Base-by-base conservation (phyloP, 192 early-diverging fungal species). In the Lunasporangiospora selenospora region DNA sequence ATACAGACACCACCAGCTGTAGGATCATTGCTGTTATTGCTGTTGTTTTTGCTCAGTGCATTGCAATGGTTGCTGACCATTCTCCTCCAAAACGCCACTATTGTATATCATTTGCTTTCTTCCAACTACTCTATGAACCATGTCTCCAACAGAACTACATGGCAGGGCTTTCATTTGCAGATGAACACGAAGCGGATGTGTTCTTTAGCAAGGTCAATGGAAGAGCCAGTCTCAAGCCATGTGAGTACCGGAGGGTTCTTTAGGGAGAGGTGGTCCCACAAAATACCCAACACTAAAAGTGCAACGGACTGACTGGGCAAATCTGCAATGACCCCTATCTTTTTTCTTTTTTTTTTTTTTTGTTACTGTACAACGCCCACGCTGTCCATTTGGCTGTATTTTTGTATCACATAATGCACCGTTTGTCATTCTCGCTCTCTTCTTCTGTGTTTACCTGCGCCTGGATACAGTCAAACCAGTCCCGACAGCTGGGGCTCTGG, bases 141-240 rank as follows among this genome's bases (percentile, higher is more conserved):
- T 24, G n/a, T 27, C 24, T 34, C 27, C 2, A 6, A 34, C 53
- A 85, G 79, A 78, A 84, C 47, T 80, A 86, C 42, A 54, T 86
- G 13, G 86, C 88, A 40, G 90, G 86, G 21, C 77, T 92, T 23
- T 88, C 87, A n/a, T 92, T 90, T 77, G 81, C 83, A 15, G 85
- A 90, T 58, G 84, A 81, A 27, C 76, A 80, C 43, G 90, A 92
- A 37, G 88, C 90, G 6, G 71, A 77, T 6, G 69, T 77, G 26
- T 89, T 92, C 75, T 82, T 79, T 30, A 80, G 77, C 44, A 92
- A 88, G 53, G 82, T 92, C 15, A 53, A 51, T 15, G 81, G 78
- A 43, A 65, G 83, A 48, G 80, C 79, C 58, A 57, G 53, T 29
- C 42, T 76, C 23, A 37, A 53, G 38, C 53, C 71, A 73, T 73